Evolutionary conservation across 768 basidiomycete species (phyloP).

Genomic region (Kwoniella shandongensis): DNA sequence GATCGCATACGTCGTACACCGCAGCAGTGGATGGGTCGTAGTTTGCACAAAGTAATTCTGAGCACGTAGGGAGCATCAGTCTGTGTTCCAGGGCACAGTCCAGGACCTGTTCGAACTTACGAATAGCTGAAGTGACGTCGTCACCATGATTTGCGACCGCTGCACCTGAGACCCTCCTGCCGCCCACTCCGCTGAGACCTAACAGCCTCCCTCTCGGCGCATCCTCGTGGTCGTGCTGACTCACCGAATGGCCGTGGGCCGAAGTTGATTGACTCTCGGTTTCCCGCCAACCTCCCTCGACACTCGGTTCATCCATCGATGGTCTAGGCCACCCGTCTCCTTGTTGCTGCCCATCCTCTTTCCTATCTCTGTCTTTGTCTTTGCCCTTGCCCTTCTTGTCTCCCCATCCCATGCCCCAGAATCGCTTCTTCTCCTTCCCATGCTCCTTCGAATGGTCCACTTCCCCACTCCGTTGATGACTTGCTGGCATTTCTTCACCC

Average conservation of each 20-base stretch:
- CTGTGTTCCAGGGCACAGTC: neutral
- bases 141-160: slow-evolving; percentile 16
- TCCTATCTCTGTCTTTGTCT: slow-evolving; percentile 21
- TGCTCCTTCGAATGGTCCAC: slow-evolving; percentile 18
- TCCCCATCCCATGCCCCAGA: slow-evolving; percentile 37
- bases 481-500: slow-evolving; percentile 13
- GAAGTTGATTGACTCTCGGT: slow-evolving; percentile 32
- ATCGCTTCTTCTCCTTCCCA: slow-evolving; percentile 42
- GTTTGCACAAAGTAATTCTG: slow-evolving; percentile 33
- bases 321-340: slow-evolving; percentile 11
- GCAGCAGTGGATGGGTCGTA: slow-evolving; percentile 60
- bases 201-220: slow-evolving; percentile 14
- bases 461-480: slow-evolving; percentile 15
- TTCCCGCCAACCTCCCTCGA: slow-evolving; percentile 14
- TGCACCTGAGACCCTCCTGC: slow-evolving; percentile 6
- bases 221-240: slow-evolving; percentile 21
- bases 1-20: slow-evolving; percentile 81
- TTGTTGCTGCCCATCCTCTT: slow-evolving; percentile 8
- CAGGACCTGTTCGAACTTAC: slow-evolving; percentile 23
- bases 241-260: slow-evolving; percentile 30
- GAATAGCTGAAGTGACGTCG: slow-evolving; percentile 40
- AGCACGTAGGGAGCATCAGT: neutral
- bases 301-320: slow-evolving; percentile 19
- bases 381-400: slow-evolving; percentile 20
- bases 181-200: slow-evolving; percentile 18